These are phyloP conservation scores for Candida ficus DNA, from an alignment of 805 yeast genomes.

Conservation along the genomic window DNA sequence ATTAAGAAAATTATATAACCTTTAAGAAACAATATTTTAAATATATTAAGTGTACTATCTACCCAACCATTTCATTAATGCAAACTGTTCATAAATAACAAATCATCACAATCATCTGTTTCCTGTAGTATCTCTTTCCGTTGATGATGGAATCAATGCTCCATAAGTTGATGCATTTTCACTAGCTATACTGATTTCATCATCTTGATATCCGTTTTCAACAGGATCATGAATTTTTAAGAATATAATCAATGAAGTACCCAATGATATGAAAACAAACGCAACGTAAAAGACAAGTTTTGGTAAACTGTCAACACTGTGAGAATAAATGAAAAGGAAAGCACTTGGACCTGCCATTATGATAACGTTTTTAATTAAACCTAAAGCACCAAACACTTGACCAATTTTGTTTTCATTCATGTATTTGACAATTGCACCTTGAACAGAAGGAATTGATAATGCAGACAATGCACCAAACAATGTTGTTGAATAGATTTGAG, in stretches of 20 bases:
- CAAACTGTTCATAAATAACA: too few species aligned
- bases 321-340: constrained; percentile 42
- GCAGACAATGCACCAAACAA: constrained; percentile 43
- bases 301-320: constrained; percentile 36
- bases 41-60: too few species aligned
- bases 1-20: too few species aligned
- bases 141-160: neutral
- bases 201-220: neutral
- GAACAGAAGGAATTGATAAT: constrained; percentile 51
- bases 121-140: neutral
- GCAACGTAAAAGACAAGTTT: constrained; percentile 31
- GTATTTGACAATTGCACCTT: constrained; percentile 56
- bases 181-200: neutral
- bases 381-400: constrained; percentile 67
- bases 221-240: constrained; percentile 11
- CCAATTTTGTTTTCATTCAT: constrained; percentile 57
- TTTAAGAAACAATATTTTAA: too few species aligned
- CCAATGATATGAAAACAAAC: constrained; percentile 5
- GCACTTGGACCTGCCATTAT: constrained; percentile 45
- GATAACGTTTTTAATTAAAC: constrained; percentile 49
- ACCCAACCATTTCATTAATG: too few species aligned
- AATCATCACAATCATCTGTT: too few species aligned
- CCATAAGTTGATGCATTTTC: neutral
- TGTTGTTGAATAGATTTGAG: constrained; percentile 29
- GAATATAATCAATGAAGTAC: neutral